Evolutionary conservation across 169 alveolate genomes (phyloP).

Genomic region (Plasmodium vivax): DNA sequence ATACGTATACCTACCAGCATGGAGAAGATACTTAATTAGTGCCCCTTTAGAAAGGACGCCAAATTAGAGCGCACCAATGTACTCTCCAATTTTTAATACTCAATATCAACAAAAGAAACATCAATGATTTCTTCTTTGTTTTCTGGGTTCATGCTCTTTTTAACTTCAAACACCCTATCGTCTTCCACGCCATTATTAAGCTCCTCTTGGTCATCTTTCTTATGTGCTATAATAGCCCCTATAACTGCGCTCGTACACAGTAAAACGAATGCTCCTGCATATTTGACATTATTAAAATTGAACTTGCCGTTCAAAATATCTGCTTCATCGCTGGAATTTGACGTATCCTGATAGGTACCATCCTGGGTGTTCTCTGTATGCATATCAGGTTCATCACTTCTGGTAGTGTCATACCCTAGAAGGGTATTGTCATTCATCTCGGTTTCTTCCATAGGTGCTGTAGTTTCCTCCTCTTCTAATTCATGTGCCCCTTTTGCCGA

Average conservation of each 20-base stretch:
- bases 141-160: background rate
- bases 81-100: background rate
- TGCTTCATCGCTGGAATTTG: background rate
- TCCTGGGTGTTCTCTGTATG: background rate
- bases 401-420: background rate
- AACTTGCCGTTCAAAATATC: background rate
- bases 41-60: background rate
- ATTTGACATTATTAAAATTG: background rate
- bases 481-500: background rate
- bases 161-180: background rate
- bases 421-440: background rate
- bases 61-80: background rate
- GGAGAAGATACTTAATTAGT: background rate
- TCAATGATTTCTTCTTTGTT: slow-evolving; percentile 12
- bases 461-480: background rate
- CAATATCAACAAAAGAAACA: background rate
- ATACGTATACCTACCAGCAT: background rate
- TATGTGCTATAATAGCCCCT: background rate
- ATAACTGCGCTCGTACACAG: background rate
- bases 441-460: background rate
- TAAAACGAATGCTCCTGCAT: background rate
- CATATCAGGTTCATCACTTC: background rate
- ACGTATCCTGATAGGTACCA: background rate
- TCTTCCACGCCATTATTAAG: background rate
- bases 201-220: background rate